Evolutionary conservation across 345 rosid species (phyloP).

Genomic region (Gossypium longicalyx): DNA sequence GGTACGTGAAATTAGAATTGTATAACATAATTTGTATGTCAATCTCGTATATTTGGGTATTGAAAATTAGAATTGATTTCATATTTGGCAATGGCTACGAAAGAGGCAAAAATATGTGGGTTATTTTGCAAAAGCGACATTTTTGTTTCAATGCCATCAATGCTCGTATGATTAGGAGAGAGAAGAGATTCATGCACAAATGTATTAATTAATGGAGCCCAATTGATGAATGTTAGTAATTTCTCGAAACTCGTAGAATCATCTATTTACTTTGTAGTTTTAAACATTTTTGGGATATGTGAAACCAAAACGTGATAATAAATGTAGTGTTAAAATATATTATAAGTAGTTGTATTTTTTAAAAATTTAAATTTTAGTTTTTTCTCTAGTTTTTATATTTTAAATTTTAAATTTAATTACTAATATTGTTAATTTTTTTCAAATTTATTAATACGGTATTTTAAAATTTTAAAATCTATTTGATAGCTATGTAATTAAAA

Average conservation of each 20-base stretch:
- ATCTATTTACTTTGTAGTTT: background rate
- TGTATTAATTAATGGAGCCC: background rate
- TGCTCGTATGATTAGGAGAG: background rate
- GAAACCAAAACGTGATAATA: too few species aligned
- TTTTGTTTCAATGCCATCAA: background rate
- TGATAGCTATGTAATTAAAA: too few species aligned
- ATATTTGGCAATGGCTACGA: too few species aligned
- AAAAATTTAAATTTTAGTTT: too few species aligned
- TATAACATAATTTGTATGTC: background rate
- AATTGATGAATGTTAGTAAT: background rate
- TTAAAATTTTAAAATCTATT: too few species aligned
- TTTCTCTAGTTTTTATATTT: too few species aligned
- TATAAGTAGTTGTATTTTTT: too few species aligned
- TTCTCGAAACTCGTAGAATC: background rate
- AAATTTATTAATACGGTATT: too few species aligned
- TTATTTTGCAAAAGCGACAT: background rate
- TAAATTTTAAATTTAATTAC: too few species aligned
- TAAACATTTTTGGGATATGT: background rate
- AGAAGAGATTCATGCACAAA: background rate
- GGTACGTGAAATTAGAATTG: background rate
- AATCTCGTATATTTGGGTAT: too few species aligned
- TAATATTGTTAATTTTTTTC: too few species aligned
- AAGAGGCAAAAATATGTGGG: background rate
- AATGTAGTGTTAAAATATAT: background rate
- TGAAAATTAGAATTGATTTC: too few species aligned